These are phyloP conservation scores for Schwanniomyces vanrijiae DNA, from an alignment of 805 yeast genomes.

Conservation along the genomic window DNA sequence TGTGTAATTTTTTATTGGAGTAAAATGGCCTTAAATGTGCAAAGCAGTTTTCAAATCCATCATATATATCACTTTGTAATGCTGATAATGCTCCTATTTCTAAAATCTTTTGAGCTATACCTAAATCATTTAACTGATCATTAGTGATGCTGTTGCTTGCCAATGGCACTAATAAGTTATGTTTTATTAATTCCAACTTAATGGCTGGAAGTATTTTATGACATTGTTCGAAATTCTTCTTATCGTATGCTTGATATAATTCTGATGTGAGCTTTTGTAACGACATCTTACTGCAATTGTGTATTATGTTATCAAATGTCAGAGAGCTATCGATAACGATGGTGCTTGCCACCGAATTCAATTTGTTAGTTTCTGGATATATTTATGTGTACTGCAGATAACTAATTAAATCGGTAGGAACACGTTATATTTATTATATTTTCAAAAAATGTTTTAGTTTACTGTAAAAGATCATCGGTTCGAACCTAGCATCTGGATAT, in stretches of 20 bases:
- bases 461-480: no score
- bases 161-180: conserved; percentile 71
- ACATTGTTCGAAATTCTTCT: conserved; percentile 62
- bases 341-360: background rate
- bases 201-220: conserved; percentile 64
- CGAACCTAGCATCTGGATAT: no score
- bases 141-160: conserved; percentile 30
- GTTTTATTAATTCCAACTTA: conserved; percentile 76
- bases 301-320: background rate
- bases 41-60: conserved; percentile 68
- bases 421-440: background rate
- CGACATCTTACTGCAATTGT: conserved; percentile 39
- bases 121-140: conserved; percentile 61
- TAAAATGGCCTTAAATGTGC: conserved; percentile 81
- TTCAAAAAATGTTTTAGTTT: no score
- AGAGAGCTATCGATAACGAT: background rate
- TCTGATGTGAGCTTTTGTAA: conserved; percentile 70
- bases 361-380: background rate
- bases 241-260: conserved; percentile 62
- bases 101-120: conserved; percentile 75
- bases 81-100: conserved; percentile 87
- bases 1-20: conserved; percentile 45
- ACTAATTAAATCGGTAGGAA: background rate
- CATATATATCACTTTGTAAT: conserved; percentile 61
- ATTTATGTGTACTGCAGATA: background rate